Percentiles rank a stretch among this genome's conserved stretches.
Conservation (phyloP, 768 basidiomycete species). For the Butyriboletus loyo region DNA sequence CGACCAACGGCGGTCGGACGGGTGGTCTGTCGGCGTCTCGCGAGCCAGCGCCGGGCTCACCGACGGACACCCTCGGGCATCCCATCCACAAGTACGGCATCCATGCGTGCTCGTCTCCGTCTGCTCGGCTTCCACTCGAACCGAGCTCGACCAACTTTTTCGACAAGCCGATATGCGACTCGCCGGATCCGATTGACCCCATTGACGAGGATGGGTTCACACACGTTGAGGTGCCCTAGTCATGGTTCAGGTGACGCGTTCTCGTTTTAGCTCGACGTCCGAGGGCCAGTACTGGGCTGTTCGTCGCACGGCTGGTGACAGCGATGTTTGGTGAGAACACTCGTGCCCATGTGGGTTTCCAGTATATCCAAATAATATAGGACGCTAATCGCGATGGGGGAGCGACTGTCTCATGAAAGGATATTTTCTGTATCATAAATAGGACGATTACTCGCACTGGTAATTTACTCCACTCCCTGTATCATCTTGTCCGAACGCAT, state of each 20-base stretch:
- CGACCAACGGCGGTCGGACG: not conserved
- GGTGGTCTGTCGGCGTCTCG: not conserved
- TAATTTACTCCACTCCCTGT: not conserved
- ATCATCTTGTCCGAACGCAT: not conserved
- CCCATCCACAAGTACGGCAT: not conserved
- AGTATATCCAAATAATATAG: not conserved
- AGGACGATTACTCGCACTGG: not conserved
- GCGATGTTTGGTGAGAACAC: not conserved
- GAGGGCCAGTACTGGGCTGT: not conserved
- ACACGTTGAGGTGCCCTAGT: not conserved
- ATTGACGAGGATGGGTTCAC: not conserved
- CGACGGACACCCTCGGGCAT: not conserved
- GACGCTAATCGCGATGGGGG: not conserved
- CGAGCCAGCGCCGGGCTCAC: not conserved
- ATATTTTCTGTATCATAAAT: constrained; percentile 3
- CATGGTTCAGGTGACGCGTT: not conserved
- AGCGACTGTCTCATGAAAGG: not conserved
- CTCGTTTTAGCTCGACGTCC: not conserved
- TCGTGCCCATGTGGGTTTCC: not conserved
- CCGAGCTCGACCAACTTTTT: constrained; percentile 1
- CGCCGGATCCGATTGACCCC: constrained; percentile 16
- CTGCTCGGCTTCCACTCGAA: not conserved
- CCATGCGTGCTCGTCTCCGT: not conserved
- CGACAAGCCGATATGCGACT: constrained; percentile 19
- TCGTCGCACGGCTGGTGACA: not conserved